Percentiles rank a stretch among this genome's conserved stretches.
These are phyloP conservation scores for Carex arenaria DNA, from an alignment of 202 grass and related monocot genomes.

Conservation along the genomic window DNA sequence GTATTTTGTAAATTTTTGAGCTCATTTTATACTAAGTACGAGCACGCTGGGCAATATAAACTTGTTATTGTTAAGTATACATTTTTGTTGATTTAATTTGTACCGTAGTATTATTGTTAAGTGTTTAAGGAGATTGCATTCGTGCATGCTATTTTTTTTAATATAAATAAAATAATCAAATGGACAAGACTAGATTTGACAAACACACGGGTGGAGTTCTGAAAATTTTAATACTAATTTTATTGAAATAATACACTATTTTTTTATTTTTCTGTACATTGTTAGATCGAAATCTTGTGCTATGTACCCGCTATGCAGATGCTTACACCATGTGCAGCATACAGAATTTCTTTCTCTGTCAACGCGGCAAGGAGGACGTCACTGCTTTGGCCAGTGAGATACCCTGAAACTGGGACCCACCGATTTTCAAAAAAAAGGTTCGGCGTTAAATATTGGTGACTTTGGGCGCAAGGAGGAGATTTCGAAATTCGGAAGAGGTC, in stretches of 20 bases:
- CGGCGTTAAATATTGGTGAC: not conserved
- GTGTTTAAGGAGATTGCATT: too few species aligned
- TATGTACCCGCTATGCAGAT: not conserved
- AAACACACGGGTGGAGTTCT: too few species aligned
- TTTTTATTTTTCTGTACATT: not conserved
- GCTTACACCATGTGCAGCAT: not conserved
- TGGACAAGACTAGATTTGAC: too few species aligned
- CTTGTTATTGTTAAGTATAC: too few species aligned
- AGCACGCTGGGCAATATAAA: too few species aligned
- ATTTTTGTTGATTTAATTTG: too few species aligned
- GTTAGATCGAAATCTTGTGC: not conserved
- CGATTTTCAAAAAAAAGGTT: not conserved
- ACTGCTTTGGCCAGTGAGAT: not conserved
- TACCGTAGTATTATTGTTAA: too few species aligned
- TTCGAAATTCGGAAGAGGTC: not conserved
- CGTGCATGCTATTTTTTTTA: too few species aligned
- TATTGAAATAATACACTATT: not conserved
- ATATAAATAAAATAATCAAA: too few species aligned
- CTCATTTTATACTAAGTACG: too few species aligned
- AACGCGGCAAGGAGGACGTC: not conserved
- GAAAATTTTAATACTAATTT: too few species aligned
- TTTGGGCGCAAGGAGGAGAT: conserved; percentile 32
- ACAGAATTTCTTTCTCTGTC: not conserved
- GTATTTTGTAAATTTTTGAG: too few species aligned
- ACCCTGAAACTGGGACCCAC: not conserved